Conservation (phyloP, 805 yeast species). For the Saturnispora zaruensis region DNA sequence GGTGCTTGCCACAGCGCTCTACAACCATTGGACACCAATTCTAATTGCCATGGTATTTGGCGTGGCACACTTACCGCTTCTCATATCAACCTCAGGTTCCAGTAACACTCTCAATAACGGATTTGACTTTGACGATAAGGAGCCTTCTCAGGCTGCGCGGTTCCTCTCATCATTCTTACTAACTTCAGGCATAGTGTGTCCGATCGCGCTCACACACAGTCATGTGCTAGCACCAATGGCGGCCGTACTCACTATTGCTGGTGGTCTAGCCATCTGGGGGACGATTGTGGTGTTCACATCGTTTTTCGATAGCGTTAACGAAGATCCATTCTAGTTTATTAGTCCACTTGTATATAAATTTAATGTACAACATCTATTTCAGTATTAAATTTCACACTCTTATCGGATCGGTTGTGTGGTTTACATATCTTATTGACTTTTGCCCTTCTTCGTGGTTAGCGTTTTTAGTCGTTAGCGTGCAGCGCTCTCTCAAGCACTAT, state of each 20-base stretch:
- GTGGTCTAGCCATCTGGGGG: slow-evolving; percentile 77
- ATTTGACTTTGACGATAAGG: slow-evolving; percentile 31
- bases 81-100: slow-evolving; percentile 42
- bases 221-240: slow-evolving; percentile 63
- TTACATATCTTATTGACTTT: neutral
- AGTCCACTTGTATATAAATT: neutral
- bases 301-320: slow-evolving; percentile 55
- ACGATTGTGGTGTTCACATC: slow-evolving; percentile 76
- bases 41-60: slow-evolving; percentile 55
- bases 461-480: neutral
- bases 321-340: slow-evolving; percentile 23
- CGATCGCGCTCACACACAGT: slow-evolving; percentile 70
- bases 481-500: neutral
- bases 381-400: neutral
- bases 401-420: neutral
- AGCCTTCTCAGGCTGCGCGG: slow-evolving; percentile 42
- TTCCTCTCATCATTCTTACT: slow-evolving; percentile 72
- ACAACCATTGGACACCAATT: slow-evolving; percentile 87
- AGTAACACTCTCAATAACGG: slow-evolving; percentile 27
- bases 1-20: slow-evolving; percentile 79
- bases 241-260: slow-evolving; percentile 64
- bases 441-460: neutral
- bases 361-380: neutral
- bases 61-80: slow-evolving; percentile 65
- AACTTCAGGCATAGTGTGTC: slow-evolving; percentile 65